A percentile compares a stretch with the other conserved stretches of the same genome.
Conservation (phyloP, 257 asterid species). For the Penstemon eatonii region DNA sequence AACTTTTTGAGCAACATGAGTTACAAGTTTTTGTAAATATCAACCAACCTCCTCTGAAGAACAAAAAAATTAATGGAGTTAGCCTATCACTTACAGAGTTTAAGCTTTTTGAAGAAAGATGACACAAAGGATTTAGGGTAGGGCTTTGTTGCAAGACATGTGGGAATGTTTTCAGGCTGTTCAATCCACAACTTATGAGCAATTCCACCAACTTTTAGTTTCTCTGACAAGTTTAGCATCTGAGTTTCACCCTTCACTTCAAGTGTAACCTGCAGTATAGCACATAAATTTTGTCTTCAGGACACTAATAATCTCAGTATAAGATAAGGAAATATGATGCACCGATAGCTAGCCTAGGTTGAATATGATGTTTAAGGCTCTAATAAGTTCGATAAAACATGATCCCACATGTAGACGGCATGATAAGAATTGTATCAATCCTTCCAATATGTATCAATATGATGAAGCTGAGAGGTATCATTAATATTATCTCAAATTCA, state of each 20-base stretch:
- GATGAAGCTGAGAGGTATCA: no score
- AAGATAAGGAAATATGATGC: background rate
- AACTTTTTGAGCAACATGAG: background rate
- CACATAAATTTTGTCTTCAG: background rate
- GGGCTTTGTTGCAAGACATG: constrained; percentile 93
- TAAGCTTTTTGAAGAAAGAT: constrained; percentile 76
- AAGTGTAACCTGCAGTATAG: constrained; percentile 68
- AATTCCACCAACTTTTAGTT: constrained; percentile 63
- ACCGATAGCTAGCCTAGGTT: no score
- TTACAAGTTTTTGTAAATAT: no score
- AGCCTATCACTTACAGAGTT: constrained; percentile 78
- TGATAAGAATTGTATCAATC: no score
- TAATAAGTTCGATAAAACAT: no score
- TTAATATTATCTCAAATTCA: no score
- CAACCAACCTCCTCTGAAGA: no score
- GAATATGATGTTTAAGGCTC: no score
- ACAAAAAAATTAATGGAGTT: background rate
- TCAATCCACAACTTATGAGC: constrained; percentile 92
- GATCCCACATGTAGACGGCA: no score
- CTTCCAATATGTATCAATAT: no score
- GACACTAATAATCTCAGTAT: background rate
- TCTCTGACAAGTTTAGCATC: constrained; percentile 66
- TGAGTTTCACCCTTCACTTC: constrained; percentile 93
- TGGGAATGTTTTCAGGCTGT: constrained; percentile 86
- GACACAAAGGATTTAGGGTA: constrained; percentile 80